Base-by-base conservation (phyloP, 495 filamentous ascomycete species). In the Tuber aestivum region DNA sequence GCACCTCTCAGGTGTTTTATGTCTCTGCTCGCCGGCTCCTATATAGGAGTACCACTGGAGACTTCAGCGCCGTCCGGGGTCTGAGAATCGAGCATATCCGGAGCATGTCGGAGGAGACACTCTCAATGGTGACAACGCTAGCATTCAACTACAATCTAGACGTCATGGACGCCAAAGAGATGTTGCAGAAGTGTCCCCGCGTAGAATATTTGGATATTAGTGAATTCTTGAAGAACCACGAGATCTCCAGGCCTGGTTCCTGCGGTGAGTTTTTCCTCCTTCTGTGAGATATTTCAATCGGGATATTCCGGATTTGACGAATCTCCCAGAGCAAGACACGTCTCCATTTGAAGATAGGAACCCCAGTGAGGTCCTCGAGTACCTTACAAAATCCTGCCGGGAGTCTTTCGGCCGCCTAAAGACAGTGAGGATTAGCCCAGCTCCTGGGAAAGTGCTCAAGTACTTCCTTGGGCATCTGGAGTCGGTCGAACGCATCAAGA, bases 211-310 rank as follows among this genome's bases (percentile, higher is more conserved):
- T 65, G 56, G 56, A 65, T 27, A 65, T 65, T 35, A 65, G 56
- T 18, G 56, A 65, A 65, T 65, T 65, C 14, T 35, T 65, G 14
- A 65, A 65, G 56, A 65, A 65, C 56, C 56, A 65, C 56, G 56
- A 65, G 27, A 65, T 65, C 32, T 27, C 56, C 27, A 65, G 27
- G 27, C 27, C 27, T 3, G 56, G 56, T 35, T 65, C 27, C 7
- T 16, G 56, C 35, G 56, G 56, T 65, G 27, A 65, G 56, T 18
- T 65, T 65, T 65, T 65, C 20, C 4, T 65, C 3, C 16, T 65
- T 32, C 56, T 35, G 14, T 65, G 56, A 35, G 27, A 18, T 35
- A 35, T 65, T 65, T 65, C 32, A 20, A 14, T 61, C 14, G 56
- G 27, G 14, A 32, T 65, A 35, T 65, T 18, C 16, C 4, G 14